Evolutionary conservation across 208 protist species (phyloP).

Genomic region (Strigomonas galati): DNA sequence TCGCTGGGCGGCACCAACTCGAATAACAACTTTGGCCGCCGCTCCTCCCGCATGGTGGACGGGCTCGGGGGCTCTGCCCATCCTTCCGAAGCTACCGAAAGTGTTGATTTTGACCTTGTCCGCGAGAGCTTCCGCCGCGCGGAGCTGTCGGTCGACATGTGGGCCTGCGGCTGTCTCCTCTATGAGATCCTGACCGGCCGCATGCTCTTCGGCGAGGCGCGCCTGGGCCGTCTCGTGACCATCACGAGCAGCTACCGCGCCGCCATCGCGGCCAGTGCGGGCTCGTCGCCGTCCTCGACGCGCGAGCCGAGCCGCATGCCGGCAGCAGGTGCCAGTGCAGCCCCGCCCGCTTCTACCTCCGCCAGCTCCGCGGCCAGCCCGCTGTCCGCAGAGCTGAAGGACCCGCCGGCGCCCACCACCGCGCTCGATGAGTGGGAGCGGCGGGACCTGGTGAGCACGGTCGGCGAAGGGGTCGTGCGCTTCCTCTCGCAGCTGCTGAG

Average conservation of each 20-base stretch:
- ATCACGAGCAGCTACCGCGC: conserved; percentile 22
- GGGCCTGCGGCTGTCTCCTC: conserved; percentile 77
- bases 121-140: conserved; percentile 29
- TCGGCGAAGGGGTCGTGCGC: conserved; percentile 43
- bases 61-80: background rate
- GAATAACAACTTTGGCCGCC: background rate
- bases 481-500: conserved; percentile 54
- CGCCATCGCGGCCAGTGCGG: background rate
- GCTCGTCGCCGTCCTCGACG: background rate
- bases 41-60: conserved; percentile 9
- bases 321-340: too few species aligned
- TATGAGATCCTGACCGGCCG: conserved; percentile 82
- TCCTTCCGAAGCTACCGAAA: conserved; percentile 9
- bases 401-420: conserved; percentile 9
- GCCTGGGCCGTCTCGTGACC: conserved; percentile 51
- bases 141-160: conserved; percentile 78
- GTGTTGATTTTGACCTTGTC: conserved; percentile 19
- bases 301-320: background rate
- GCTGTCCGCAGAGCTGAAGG: background rate
- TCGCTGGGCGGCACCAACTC: background rate
- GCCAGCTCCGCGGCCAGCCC: background rate
- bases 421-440: conserved; percentile 52
- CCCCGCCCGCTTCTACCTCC: background rate
- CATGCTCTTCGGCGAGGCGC: conserved; percentile 74
- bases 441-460: conserved; percentile 32